phyloP scores from a whole-genome alignment of 2,329 filamentous ascomycete genomes.

The Escovopsis sp. region DNA sequence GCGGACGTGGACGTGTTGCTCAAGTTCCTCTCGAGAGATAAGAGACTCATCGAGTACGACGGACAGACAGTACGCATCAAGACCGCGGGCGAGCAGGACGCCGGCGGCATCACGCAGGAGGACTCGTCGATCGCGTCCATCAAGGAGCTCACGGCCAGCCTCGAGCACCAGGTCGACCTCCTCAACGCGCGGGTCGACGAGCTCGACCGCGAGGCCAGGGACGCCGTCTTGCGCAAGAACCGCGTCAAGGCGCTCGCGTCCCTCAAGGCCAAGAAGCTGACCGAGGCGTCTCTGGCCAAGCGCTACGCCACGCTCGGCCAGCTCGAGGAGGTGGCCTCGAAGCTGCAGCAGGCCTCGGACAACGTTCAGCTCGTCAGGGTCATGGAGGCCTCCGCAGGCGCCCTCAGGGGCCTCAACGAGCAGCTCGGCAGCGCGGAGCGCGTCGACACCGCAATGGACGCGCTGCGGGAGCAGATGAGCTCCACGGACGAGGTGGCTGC shows the following conservation, averaged over 20 bases:
- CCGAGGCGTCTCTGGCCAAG: conserved; percentile 56
- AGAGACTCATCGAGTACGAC: conserved; percentile 41
- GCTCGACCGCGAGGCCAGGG: conserved; percentile 49
- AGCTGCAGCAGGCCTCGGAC: conserved; percentile 72
- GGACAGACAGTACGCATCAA: conserved; percentile 63
- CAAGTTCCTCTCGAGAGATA: conserved; percentile 53
- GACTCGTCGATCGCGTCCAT: conserved; percentile 74
- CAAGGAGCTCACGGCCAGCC: conserved; percentile 58
- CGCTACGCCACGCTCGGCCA: conserved; percentile 62
- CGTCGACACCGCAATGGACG: conserved; percentile 62
- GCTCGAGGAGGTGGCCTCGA: conserved; percentile 68
- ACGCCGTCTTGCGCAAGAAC: conserved; percentile 59
- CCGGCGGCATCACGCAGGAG: conserved; percentile 51
- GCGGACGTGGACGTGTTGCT: conserved; percentile 56
- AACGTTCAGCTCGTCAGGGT: conserved; percentile 71
- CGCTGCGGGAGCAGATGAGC: conserved; percentile 63
- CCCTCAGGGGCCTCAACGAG: conserved; percentile 57
- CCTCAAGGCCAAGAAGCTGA: conserved; percentile 67
- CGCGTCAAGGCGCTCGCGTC: conserved; percentile 59
- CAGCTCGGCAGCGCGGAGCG: conserved; percentile 62
- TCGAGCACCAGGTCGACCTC: conserved; percentile 56
- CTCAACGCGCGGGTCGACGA: conserved; percentile 52
- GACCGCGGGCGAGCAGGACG: conserved; percentile 29
- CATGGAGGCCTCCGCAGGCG: conserved; percentile 63
- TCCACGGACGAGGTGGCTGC: conserved; percentile 69